Evolutionary conservation across 2,329 filamentous ascomycete species (phyloP).

Genomic region (Venturia aucupariae): DNA sequence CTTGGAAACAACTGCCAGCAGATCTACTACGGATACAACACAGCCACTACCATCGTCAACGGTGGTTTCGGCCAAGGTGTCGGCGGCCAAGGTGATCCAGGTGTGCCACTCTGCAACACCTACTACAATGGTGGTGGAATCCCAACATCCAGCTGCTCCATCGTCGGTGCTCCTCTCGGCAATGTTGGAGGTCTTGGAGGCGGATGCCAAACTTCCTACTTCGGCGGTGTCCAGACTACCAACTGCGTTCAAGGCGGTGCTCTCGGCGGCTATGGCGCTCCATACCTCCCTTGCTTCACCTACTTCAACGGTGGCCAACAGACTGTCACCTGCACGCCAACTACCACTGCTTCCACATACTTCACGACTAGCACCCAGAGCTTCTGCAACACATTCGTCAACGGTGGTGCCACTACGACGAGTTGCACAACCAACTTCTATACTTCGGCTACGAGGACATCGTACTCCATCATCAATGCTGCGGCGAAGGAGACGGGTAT

Average conservation of each 20-base stretch:
- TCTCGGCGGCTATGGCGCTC: slow-evolving; percentile 5
- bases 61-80: neutral
- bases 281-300: slow-evolving; percentile 8
- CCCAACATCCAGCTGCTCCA: slow-evolving; percentile 6
- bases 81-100: slow-evolving; percentile 3
- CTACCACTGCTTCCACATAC: neutral
- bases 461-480: slow-evolving; percentile 1
- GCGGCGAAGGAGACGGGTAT: slow-evolving; percentile 6
- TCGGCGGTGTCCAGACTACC: neutral
- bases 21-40: slow-evolving; percentile 7
- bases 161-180: neutral
- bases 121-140: neutral
- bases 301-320: slow-evolving; percentile 8
- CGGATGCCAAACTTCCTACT: slow-evolving; percentile 1
- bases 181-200: neutral
- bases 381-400: slow-evolving; percentile 8
- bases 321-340: slow-evolving; percentile 1
- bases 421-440: slow-evolving; percentile 3
- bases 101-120: slow-evolving; percentile 3
- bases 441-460: slow-evolving; percentile 7
- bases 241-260: slow-evolving; percentile 5
- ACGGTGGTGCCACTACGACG: slow-evolving; percentile 7
- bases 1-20: neutral
- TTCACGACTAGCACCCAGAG: slow-evolving; percentile 6
- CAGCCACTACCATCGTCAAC: slow-evolving; percentile 7